Percentiles rank a stretch among this genome's conserved stretches.
These are phyloP conservation scores for Beauveria asiatica DNA, from an alignment of 2,329 filamentous ascomycete species.

Conservation along the genomic window DNA sequence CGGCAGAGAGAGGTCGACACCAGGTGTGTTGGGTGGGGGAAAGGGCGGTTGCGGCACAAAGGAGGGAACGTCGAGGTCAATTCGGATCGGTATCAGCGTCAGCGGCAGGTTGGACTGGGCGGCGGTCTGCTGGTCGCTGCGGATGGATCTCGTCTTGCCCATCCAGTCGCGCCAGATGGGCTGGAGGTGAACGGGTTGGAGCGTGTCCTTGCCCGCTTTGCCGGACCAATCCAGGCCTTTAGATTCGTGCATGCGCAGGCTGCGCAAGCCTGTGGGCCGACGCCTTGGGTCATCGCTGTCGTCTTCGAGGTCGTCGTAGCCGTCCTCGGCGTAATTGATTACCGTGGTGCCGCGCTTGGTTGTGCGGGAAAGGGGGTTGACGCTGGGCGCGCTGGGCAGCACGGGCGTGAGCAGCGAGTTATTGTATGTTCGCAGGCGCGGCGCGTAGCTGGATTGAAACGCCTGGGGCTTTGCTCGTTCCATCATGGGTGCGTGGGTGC, in stretches of 20 bases:
- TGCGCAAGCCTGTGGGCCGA: constrained; percentile 76
- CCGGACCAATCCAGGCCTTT: constrained; percentile 57
- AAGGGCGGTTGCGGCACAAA: constrained; percentile 61
- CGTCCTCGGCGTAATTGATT: constrained; percentile 97
- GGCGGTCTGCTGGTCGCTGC: constrained; percentile 51
- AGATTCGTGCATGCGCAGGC: constrained; percentile 67
- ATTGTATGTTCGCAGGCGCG: constrained; percentile 79
- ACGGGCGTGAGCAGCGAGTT: constrained; percentile 87
- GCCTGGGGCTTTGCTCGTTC: constrained; percentile 61
- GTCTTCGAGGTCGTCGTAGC: constrained; percentile 70
- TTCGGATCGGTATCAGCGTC: constrained; percentile 89
- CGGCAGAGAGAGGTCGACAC: constrained; percentile 62
- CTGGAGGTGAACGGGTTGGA: constrained; percentile 71
- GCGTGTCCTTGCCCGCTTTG: constrained; percentile 76
- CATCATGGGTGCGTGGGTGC: constrained; percentile 29
- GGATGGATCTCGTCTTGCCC: constrained; percentile 55
- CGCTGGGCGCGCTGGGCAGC: constrained; percentile 57
- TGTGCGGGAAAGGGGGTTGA: constrained; percentile 65
- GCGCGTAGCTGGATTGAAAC: constrained; percentile 85
- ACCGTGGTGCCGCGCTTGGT: constrained; percentile 94
- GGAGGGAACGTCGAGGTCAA: constrained; percentile 84
- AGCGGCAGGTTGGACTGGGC: constrained; percentile 70
- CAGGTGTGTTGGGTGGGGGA: constrained; percentile 51
- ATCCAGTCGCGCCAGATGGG: constrained; percentile 96
- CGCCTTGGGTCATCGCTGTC: constrained; percentile 70